A percentile compares a stretch with the other conserved stretches of the same genome.
These are phyloP conservation scores for Bipolaris gigantea DNA, from an alignment of 2,329 filamentous ascomycete species.

Conservation along the genomic window DNA sequence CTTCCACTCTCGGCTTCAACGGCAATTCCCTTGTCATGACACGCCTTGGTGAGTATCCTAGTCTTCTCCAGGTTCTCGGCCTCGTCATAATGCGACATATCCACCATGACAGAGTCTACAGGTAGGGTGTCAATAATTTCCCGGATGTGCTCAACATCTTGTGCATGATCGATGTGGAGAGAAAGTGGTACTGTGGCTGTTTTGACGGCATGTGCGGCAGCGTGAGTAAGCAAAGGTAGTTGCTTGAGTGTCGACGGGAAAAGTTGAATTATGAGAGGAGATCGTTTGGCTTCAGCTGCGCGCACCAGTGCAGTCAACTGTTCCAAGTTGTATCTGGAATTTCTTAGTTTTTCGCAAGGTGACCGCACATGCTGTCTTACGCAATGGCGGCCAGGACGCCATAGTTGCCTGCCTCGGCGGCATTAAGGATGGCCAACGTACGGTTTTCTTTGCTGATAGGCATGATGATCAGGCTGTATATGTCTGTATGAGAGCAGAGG, in stretches of 20 bases:
- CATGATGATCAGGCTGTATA: slow-evolving; percentile 12
- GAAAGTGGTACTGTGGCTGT: slow-evolving; percentile 49
- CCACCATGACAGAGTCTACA: slow-evolving; percentile 76
- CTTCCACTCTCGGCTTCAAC: slow-evolving; percentile 71
- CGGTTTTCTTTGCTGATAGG: slow-evolving; percentile 27
- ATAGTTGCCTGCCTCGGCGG: slow-evolving; percentile 59
- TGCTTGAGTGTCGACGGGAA: slow-evolving; percentile 67
- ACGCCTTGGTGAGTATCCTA: slow-evolving; percentile 61
- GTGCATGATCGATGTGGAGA: slow-evolving; percentile 54
- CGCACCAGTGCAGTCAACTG: slow-evolving; percentile 40
- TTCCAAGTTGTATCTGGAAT: slow-evolving; percentile 40
- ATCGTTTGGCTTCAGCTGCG: slow-evolving; percentile 40
- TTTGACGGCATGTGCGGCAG: slow-evolving; percentile 48
- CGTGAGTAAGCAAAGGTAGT: slow-evolving; percentile 54
- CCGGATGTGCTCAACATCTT: slow-evolving; percentile 49
- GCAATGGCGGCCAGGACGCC: slow-evolving; percentile 56
- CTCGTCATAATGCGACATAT: slow-evolving; percentile 74
- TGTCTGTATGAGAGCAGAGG: background rate
- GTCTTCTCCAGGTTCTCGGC: slow-evolving; percentile 70
- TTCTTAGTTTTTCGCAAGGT: slow-evolving; percentile 1
- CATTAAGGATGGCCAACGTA: slow-evolving; percentile 55
- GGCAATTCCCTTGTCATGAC: slow-evolving; percentile 64
- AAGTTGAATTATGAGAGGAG: slow-evolving; percentile 43
- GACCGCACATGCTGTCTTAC: slow-evolving; percentile 16
- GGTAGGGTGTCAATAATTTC: slow-evolving; percentile 51